Evolutionary conservation across 75 land plant species (phyloP), one percentile per base, ranked within the genome.

Genomic region (Ceratopteris richardii): DNA sequence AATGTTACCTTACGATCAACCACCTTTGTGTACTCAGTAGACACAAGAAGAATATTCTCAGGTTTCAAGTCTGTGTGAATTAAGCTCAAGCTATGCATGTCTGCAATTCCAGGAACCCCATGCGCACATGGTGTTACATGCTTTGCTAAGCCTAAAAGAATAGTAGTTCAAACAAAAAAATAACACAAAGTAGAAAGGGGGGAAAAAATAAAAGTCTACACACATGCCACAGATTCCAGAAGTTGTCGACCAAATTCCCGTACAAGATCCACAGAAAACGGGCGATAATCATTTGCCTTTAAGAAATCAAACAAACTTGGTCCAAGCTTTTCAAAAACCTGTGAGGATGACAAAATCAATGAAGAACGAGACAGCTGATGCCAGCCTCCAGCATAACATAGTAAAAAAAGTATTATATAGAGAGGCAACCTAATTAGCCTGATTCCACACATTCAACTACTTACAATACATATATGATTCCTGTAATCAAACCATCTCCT

Each of bases 311-410:
- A 88, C 60, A 84, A 69, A 80, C 94, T 88, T 69, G 94, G 88
- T 58, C 94, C 94, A 84, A 88, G 88, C 78, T 88, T 88, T 78
- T 88, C 94, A 84, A 81, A 88, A 0, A 88, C 94, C 94, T 88
- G 88, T 69, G 59, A 61, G 58, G 51, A 77, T 66, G 16, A 1
- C 28, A 23, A 23, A 4, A 46, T 7, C 24, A 25, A 41, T 44
- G 41, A 23, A 24, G 26, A 60, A 31, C n/a, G n/a, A 52, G 48
- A 57, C n/a, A n/a, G n/a, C n/a, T n/a, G n/a, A n/a, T n/a, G n/a
- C n/a, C 6, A 4, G 20, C 28, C 12, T 24, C 29, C 11, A 61
- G 58, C 46, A 77, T 66, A 4, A 1, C 28, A 23, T 4, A 4
- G 17, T 7, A 10, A 25, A 41, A 25, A 41, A 23, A 24, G 26